phyloP scores from a whole-genome alignment of 768 basidiomycete species.

The Leccinum sublutescens region DNA sequence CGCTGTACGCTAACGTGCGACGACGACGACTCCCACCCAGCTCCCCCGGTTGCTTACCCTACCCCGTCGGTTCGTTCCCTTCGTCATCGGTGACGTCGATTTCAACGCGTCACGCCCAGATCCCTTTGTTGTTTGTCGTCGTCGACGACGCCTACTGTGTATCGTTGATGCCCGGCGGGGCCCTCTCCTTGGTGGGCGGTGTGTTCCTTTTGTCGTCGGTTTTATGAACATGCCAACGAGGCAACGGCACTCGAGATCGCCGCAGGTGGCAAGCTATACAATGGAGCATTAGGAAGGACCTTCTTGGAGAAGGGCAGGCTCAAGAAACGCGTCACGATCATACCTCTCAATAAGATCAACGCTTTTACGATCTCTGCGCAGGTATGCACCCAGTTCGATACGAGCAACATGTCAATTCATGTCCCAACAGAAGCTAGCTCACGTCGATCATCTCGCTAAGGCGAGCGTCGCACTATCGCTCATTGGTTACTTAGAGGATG shows the following conservation, averaged over 20 bases:
- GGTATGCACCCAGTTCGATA: conserved; percentile 29
- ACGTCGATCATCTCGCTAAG: conserved; percentile 72
- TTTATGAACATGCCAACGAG: conserved; percentile 59
- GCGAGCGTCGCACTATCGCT: conserved; percentile 87
- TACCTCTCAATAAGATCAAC: conserved; percentile 90
- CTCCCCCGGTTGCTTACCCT: no score
- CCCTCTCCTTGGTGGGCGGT: no score
- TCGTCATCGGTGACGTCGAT: no score
- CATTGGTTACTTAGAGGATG: conserved; percentile 76
- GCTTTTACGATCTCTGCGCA: conserved; percentile 52
- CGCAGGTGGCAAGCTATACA: conserved; percentile 85
- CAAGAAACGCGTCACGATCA: conserved; percentile 87
- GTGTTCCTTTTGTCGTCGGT: no score
- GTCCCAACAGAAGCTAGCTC: conserved; percentile 63
- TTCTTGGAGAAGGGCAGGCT: conserved; percentile 80
- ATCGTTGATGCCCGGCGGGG: no score
- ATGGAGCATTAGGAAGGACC: conserved; percentile 81
- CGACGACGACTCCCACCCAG: no score
- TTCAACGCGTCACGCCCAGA: no score
- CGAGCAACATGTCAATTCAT: neutral
- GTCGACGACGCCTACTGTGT: no score
- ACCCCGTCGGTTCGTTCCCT: no score
- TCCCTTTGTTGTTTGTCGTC: no score
- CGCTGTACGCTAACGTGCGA: no score
- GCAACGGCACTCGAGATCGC: conserved; percentile 92